Conservation (phyloP, 495 filamentous ascomycete genomes). For the Evernia prunastri region DNA sequence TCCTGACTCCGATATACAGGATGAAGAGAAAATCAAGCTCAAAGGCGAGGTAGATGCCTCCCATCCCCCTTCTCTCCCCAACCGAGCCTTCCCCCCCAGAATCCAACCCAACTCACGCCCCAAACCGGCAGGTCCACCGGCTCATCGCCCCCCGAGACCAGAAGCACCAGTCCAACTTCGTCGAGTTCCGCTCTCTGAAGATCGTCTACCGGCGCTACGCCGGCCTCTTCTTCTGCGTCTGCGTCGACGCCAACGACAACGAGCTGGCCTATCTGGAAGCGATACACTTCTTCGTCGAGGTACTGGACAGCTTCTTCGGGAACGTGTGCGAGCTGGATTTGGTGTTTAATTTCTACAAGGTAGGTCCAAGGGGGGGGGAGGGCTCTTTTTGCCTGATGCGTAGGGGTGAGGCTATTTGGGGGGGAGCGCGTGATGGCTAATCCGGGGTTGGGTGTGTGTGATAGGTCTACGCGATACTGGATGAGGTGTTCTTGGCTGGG, state of each 20-base stretch:
- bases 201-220: conserved; percentile 96
- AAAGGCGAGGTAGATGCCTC: conserved; percentile 65
- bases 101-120: conserved; percentile 7
- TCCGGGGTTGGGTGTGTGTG: background rate
- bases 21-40: conserved; percentile 93
- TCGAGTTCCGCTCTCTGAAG: conserved; percentile 84
- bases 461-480: conserved; percentile 95
- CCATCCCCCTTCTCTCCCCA: background rate
- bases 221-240: conserved; percentile 96
- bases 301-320: conserved; percentile 95
- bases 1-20: conserved; percentile 35
- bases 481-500: conserved; percentile 93
- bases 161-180: conserved; percentile 99
- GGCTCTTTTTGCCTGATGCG: conserved; percentile 4
- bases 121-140: conserved; percentile 67
- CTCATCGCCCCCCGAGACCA: conserved; percentile 95
- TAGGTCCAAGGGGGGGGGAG: conserved; percentile 28
- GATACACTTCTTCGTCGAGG: conserved; percentile 99
- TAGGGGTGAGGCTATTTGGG: background rate
- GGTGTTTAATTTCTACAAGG: conserved; percentile 97
- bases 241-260: conserved; percentile 98
- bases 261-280: conserved; percentile 95
- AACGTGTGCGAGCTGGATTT: conserved; percentile 98
- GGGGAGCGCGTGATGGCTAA: conserved; percentile 33
- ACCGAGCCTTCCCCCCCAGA: conserved; percentile 19